These are phyloP conservation scores for Lodderomyces margitis DNA, from an alignment of 1,139 yeast species.

Conservation along the genomic window DNA sequence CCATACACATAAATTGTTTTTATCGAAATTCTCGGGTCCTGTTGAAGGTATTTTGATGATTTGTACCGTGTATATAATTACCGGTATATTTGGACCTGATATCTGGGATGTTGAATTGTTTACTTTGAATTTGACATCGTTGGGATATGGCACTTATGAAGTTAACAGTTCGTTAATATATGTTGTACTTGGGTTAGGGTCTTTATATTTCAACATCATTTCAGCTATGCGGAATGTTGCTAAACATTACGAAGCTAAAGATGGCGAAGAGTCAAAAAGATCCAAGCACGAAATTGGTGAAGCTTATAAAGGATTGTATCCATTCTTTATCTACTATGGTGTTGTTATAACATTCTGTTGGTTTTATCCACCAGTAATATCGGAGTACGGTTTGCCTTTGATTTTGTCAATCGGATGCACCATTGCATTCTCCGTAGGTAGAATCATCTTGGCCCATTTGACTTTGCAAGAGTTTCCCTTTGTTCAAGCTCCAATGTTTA, in stretches of 20 bases:
- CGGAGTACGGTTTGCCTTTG: conserved; percentile 54
- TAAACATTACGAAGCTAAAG: conserved; percentile 40
- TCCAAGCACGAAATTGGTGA: conserved; percentile 27
- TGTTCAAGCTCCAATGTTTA: conserved; percentile 64
- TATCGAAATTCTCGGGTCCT: conserved; percentile 86
- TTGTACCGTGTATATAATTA: conserved; percentile 49
- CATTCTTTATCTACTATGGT: conserved; percentile 66
- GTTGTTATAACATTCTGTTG: conserved; percentile 49
- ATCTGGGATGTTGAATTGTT: conserved; percentile 53
- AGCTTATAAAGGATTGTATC: conserved; percentile 65
- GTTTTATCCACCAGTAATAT: conserved; percentile 51
- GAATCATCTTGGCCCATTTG: conserved; percentile 85
- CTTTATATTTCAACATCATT: conserved; percentile 66
- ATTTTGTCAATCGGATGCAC: conserved; percentile 69
- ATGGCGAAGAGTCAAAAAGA: conserved; percentile 18
- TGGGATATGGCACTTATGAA: conserved; percentile 27
- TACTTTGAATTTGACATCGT: conserved; percentile 32
- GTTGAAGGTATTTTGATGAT: conserved; percentile 88
- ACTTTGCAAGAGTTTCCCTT: conserved; percentile 77
- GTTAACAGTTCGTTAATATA: conserved; percentile 43
- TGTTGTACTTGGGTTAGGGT: conserved; percentile 49
- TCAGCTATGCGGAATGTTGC: conserved; percentile 74
- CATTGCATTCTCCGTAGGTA: conserved; percentile 82
- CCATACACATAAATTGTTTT: conserved; percentile 80
- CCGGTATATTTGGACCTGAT: conserved; percentile 71